A percentile compares a stretch with the other conserved stretches of the same genome.
Conservation (phyloP, 495 filamentous ascomycete genomes). For the Stereocaulon alpinum region DNA sequence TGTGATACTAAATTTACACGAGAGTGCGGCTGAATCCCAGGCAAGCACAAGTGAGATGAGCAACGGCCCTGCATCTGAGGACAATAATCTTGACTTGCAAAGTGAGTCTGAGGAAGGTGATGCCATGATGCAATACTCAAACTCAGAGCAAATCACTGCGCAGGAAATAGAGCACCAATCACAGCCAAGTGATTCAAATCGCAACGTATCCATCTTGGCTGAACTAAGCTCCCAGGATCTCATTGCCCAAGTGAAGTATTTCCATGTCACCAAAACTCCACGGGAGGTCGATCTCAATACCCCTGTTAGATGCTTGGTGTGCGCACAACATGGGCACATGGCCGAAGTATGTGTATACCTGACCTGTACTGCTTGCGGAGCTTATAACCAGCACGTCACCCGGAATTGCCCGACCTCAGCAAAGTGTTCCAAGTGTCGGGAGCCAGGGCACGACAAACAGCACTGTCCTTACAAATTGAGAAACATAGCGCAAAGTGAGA, state of each 20-base stretch:
- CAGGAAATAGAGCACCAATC: conserved; percentile 6
- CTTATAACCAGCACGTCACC: conserved; percentile 15
- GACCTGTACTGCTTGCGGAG: conserved; percentile 17
- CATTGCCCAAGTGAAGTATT: conserved; percentile 30
- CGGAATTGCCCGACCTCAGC: conserved; percentile 31
- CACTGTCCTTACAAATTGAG: conserved; percentile 32
- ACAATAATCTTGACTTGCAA: conserved; percentile 36
- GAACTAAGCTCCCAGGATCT: conserved; percentile 37
- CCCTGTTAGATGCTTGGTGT: conserved; percentile 47
- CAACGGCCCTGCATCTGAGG: conserved; percentile 42
- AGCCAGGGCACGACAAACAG: conserved; percentile 33
- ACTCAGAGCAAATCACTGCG: conserved; percentile 34
- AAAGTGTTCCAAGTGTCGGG: conserved; percentile 38
- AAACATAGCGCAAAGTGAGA: conserved; percentile 30
- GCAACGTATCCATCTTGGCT: conserved; percentile 23
- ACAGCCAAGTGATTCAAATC: neutral
- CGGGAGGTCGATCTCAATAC: conserved; percentile 52
- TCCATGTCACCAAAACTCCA: conserved; percentile 50
- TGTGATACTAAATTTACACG: conserved; percentile 1
- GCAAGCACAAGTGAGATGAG: conserved; percentile 24
- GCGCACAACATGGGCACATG: conserved; percentile 37
- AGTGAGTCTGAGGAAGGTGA: conserved; percentile 38
- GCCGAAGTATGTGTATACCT: conserved; percentile 34
- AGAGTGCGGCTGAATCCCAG: neutral
- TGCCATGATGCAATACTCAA: conserved; percentile 25